Evolutionary conservation across 768 basidiomycete species (phyloP).

Genomic region (Suillus fuscotomentosus): DNA sequence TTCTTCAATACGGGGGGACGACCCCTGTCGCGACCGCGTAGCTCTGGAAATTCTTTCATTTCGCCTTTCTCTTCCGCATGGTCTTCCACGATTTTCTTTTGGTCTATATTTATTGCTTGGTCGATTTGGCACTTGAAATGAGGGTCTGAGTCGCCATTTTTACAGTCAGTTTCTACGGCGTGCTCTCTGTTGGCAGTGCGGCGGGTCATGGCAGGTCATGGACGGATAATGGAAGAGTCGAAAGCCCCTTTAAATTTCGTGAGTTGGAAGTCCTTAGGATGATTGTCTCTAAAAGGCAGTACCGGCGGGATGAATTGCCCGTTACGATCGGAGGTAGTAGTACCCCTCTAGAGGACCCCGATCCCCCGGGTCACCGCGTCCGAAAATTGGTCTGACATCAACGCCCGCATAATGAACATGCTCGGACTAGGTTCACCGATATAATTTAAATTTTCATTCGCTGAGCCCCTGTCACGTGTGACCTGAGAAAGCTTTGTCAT

Average conservation of each 20-base stretch:
- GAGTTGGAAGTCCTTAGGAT: no score
- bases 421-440: no score
- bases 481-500: slow-evolving; percentile 1
- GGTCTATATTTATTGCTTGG: no score
- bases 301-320: background rate
- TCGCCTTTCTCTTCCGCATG: background rate
- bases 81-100: background rate
- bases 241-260: background rate
- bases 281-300: background rate
- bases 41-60: background rate
- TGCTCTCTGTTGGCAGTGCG: background rate
- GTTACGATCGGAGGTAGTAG: background rate
- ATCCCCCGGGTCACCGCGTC: no score
- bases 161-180: no score
- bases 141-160: background rate
- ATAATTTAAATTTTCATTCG: no score
- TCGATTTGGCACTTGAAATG: background rate
- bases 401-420: no score
- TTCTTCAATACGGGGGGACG: slow-evolving; percentile 26
- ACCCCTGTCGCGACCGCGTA: background rate
- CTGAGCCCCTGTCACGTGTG: background rate
- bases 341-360: no score
- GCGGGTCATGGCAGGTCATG: background rate
- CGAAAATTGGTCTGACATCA: no score
- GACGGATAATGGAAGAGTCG: background rate